Evolutionary conservation across 2,329 filamentous ascomycete species (phyloP).

Genomic region (Trichoderma sp.): DNA sequence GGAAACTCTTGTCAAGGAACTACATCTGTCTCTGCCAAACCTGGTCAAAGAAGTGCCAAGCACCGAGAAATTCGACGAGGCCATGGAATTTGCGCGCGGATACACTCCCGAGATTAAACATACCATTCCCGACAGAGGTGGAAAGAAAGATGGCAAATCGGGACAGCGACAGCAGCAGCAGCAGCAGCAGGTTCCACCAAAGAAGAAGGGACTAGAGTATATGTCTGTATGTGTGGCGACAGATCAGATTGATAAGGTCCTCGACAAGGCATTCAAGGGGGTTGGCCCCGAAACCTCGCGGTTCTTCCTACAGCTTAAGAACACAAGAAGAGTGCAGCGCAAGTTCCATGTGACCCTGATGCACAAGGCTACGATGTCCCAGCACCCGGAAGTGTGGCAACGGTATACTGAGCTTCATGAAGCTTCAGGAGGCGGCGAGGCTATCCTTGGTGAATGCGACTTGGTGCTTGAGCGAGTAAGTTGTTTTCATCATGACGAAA

Average conservation of each 20-base stretch:
- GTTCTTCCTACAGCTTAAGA: slow-evolving; percentile 74
- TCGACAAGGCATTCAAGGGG: slow-evolving; percentile 67
- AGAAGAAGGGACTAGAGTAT: slow-evolving; percentile 54
- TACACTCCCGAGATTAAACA: slow-evolving; percentile 77
- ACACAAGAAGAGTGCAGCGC: slow-evolving; percentile 71
- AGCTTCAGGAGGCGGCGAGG: slow-evolving; percentile 30
- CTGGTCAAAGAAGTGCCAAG: slow-evolving; percentile 70
- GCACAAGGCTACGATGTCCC: slow-evolving; percentile 64
- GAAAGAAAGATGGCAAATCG: slow-evolving; percentile 32
- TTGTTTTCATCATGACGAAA: slow-evolving; percentile 32
- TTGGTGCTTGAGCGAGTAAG: slow-evolving; percentile 60
- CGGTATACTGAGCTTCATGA: slow-evolving; percentile 62
- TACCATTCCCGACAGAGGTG: slow-evolving; percentile 60
- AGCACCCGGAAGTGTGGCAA: slow-evolving; percentile 70
- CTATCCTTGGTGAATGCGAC: slow-evolving; percentile 57
- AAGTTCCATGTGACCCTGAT: slow-evolving; percentile 93
- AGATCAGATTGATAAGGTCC: slow-evolving; percentile 46
- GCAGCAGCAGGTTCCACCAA: slow-evolving; percentile 36
- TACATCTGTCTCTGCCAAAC: slow-evolving; percentile 75
- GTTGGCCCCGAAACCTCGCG: slow-evolving; percentile 41
- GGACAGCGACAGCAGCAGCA: slow-evolving; percentile 22
- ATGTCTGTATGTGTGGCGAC: slow-evolving; percentile 50
- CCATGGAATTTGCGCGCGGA: slow-evolving; percentile 69
- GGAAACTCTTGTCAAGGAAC: slow-evolving; percentile 68
- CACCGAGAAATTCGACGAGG: slow-evolving; percentile 70